These are phyloP conservation scores for Saturnispora bothae DNA, from an alignment of 805 yeast species.

Conservation along the genomic window DNA sequence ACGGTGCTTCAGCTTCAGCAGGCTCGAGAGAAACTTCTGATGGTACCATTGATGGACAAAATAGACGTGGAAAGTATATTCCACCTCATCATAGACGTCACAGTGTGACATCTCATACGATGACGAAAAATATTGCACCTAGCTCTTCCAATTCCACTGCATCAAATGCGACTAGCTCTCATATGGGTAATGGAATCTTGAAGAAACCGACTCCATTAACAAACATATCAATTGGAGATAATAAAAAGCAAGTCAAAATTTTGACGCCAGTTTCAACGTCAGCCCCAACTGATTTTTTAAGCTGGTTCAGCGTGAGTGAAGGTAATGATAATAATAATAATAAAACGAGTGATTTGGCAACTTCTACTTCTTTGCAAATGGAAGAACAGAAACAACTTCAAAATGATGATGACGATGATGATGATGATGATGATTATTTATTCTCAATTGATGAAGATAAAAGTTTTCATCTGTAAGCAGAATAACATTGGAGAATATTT, in stretches of 20 bases:
- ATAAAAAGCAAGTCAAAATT: slow-evolving; percentile 16
- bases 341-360: background rate
- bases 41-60: slow-evolving; percentile 16
- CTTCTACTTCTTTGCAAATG: no score
- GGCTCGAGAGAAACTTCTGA: slow-evolving; percentile 22
- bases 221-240: background rate
- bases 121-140: slow-evolving; percentile 8
- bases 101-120: slow-evolving; percentile 15
- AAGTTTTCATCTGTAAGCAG: slow-evolving; percentile 6
- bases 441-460: slow-evolving; percentile 13
- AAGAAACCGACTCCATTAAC: slow-evolving; percentile 10
- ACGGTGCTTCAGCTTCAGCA: no score
- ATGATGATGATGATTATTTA: slow-evolving; percentile 11
- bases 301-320: background rate
- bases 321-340: background rate
- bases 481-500: no score
- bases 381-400: no score
- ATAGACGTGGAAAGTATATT: slow-evolving; percentile 27
- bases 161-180: slow-evolving; percentile 6
- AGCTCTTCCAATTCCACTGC: no score
- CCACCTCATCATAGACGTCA: slow-evolving; percentile 45
- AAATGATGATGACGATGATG: slow-evolving; percentile 1
- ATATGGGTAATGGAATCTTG: slow-evolving; percentile 13
- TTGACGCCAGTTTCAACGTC: slow-evolving; percentile 25
- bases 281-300: slow-evolving; percentile 28